Base-by-base conservation (phyloP, 257 asterid species). In the Datura wrightii region DNA sequence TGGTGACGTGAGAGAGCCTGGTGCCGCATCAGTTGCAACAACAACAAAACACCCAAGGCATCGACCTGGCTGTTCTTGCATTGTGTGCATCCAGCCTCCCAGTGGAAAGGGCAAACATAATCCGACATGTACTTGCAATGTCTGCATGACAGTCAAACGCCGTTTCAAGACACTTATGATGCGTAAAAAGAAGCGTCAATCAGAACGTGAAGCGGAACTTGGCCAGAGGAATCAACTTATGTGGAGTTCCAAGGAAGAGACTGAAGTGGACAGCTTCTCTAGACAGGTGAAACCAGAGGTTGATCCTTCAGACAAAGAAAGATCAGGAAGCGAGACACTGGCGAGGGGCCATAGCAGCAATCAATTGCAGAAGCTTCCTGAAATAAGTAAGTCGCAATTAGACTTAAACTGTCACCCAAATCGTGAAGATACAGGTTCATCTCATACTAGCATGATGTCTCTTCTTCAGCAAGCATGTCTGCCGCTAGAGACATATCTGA, bases 81-180 rank as follows among this genome's bases (percentile, higher is more conserved):
- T 96, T 34, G 98, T 94, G 80, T 96, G 99, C 92, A 96, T 96
- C 90, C 99, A 96, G 89, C 99, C 99, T 63, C 99, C 99, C 1
- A 96, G 99, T 70, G 98, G 99, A 76, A 96, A 94, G 86, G 99
- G 98, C 79, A 96, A 94, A 72, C 99, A 96, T 93, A 92, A 96
- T 92, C 98, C 99, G 79, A 90, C 98, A 0, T 96, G 99, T 87
- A 85, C 87, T 3, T 96, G 99, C 98, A 96, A 94, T 74, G 98
- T 96, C 65, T 96, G 99, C 94, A 91, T 93, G 98, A 96, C 99
- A 4, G 98, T 96, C 81, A 96, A 93, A 72, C 93, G 98, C 2
- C 97, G 99, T 31, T 96, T 96, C 83, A 96, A 94, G 86, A 96
- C 99, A 54, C 87, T 96, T 82, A 96, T 96, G 98, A 96, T 96